Base-by-base conservation (phyloP, 768 basidiomycete genomes). In the Suillus subluteus region DNA sequence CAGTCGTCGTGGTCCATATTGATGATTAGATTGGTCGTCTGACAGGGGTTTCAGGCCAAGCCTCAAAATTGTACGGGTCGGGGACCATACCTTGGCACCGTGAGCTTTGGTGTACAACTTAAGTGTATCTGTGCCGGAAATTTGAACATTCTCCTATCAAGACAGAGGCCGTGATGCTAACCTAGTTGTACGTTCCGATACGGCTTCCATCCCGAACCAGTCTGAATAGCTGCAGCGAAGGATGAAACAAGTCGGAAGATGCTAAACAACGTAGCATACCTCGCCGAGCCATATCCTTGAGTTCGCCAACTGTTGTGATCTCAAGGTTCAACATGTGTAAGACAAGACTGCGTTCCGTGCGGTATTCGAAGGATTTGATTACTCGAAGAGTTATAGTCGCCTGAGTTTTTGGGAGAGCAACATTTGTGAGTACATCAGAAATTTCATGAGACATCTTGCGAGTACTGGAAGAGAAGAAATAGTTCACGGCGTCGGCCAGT, bases 11-110 rank as follows among this genome's bases (percentile, higher is more conserved):
- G 87, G 73, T 98, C 95, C 65, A 99, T 85, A 78, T 99, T 99
- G 75, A 99, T 98, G 78, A 99, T 98, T 37, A 99, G 84, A 80
- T 99, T 99, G 40, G 92, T 92, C 1, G 96, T 97, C 97, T 98
- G 72, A 18, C 43, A 48, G 61, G 65, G 58, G 40, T 61, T 61
- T 15, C 7, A 65, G 11, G 30, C 23, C 56, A 23, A 15, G 12
- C 5, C 21, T 58, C 18, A 50, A 6, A 32, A 32, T 35, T 62
- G 41, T 46, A 62, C 18, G 16, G 32, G 11, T 13, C 30, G 61
- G 56, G 54, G 64, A 63, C 48, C 78, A 23, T 62, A 92, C 97
- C 87, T 99, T 99, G 63, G 95, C 86, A 13, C 96, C 96, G 74
- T 99, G 97, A 2, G 97, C 98, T 74, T 89, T 90, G 5, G 94